Base-by-base conservation (phyloP, 805 yeast genomes). In the Saturnispora kantuleensis region DNA sequence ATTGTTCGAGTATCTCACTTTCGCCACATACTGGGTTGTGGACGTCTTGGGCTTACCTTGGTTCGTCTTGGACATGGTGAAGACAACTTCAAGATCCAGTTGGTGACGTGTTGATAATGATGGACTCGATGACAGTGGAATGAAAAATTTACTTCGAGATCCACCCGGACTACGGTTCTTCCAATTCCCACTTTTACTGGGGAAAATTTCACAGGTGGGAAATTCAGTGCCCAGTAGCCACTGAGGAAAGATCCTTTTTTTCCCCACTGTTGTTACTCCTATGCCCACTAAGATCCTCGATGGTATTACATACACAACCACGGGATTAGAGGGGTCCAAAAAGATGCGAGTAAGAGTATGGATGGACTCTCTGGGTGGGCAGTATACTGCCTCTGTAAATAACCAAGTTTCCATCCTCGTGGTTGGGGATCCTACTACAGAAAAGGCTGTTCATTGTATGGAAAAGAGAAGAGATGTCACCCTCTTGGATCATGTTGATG, bases 1-100 rank as follows among this genome's bases (percentile, higher is more conserved):
- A 56, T 78, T 84, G 60, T 93, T 93, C 47, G 77, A 77, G 62
- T 88, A 90, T 57, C 95, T 75, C 44, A 84, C 76, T 53, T 83
- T 81, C 38, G 95, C 94, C 45, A 84, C 78, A 56, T 80, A 84
- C 30, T 50, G 52, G 4, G 49, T 46, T 9, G 43, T 37, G 9
- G 49, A 42, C 43, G 47, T 50, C 15, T 21, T 21, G 26, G 26
- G 26, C 8, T 21, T 21, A 21, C 26, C 26, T 21, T 21, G 26
- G 26, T 21, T 21, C 26, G 26, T 21, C 26, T 21, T 21, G 26
- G 26, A 21, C 26, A 21, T 21, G 8, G 26, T 21, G 26, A 21
- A 21, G 26, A 21, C 26, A 21, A 21, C 26, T 21, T 21, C 26
- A 21, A 21, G 26, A 21, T 21, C 26, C 26, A 5, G 26, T 21